Conservation (phyloP, 768 basidiomycete genomes). For the Podaxis carcinomalis region DNA sequence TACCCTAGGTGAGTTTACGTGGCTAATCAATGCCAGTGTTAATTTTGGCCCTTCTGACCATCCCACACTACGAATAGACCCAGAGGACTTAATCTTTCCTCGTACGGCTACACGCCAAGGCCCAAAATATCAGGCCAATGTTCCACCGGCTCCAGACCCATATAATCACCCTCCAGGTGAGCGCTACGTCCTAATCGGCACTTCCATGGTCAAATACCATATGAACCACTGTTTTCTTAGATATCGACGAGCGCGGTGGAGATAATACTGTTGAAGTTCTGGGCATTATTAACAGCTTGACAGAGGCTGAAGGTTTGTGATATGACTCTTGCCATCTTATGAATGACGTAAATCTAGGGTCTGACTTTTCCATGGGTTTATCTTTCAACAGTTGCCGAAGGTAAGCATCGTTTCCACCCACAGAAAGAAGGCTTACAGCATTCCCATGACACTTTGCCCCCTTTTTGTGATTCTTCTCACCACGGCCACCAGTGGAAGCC, state of each 20-base stretch:
- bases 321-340: constrained; percentile 14
- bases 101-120: constrained; percentile 90
- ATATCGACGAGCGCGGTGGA: constrained; percentile 62
- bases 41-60: constrained; percentile 4
- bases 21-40: not conserved
- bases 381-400: constrained; percentile 44
- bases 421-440: not conserved
- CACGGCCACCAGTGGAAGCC: constrained; percentile 51
- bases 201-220: not conserved
- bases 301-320: constrained; percentile 62
- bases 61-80: constrained; percentile 51
- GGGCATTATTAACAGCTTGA: constrained; percentile 59
- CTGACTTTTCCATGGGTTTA: constrained; percentile 10
- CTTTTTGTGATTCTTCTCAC: not conserved
- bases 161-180: constrained; percentile 35
- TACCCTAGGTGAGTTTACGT: constrained; percentile 61
- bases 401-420: constrained; percentile 30
- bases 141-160: constrained; percentile 43
- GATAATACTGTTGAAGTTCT: constrained; percentile 73
- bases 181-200: constrained; percentile 1
- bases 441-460: not conserved
- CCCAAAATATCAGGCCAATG: constrained; percentile 75
- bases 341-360: constrained; percentile 21
- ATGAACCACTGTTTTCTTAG: constrained; percentile 24
- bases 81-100: constrained; percentile 96